Evolutionary conservation across 2,329 filamentous ascomycete species (phyloP), one percentile per base, ranked within the genome.

Genomic region (Alternaria angustiovoidea): DNA sequence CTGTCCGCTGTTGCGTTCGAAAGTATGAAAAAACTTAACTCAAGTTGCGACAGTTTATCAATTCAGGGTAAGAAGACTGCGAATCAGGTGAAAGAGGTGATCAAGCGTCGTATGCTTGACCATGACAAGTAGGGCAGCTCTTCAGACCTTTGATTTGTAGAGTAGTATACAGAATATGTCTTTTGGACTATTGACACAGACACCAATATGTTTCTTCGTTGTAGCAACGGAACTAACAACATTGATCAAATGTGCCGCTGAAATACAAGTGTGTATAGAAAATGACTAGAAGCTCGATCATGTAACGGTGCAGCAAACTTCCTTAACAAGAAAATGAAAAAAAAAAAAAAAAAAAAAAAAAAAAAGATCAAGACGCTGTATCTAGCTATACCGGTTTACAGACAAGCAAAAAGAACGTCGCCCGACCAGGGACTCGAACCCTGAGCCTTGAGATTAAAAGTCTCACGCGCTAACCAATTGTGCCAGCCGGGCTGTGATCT

Each of bases 381-480:
- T 24, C 22, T 24, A 24, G 22, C 22, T 24, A 24, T 24, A 24
- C 22, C 22, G 22, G 22, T 7, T 24, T 2, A 24, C 28, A 30
- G 11, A 30, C 3, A 30, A 16, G 39, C 46, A 54, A 59, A 59
- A 48, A 48, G 26, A 24, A 41, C 52, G 32, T 52, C 64, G 66
- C 64, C 66, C 66, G 66, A 68, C 66, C 62, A 67, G 66, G 66
- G 66, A 69, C 66, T 69, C 67, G 67, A 69, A 69, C 66, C 66
- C 66, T 67, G 61, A 69, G 66, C 67, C 66, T 70, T 68, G 66
- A 67, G 67, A 70, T 69, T 69, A 69, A 69, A 69, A 69, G 67
- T 69, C 67, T 68, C 67, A 69, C 67, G 67, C 67, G 67, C 67
- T 68, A 68, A 68, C 65, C 64, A 64, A 64, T 64, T 51, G 49